Conservation (phyloP, 805 yeast species). For the Saccharomycopsis lassenensis region DNA sequence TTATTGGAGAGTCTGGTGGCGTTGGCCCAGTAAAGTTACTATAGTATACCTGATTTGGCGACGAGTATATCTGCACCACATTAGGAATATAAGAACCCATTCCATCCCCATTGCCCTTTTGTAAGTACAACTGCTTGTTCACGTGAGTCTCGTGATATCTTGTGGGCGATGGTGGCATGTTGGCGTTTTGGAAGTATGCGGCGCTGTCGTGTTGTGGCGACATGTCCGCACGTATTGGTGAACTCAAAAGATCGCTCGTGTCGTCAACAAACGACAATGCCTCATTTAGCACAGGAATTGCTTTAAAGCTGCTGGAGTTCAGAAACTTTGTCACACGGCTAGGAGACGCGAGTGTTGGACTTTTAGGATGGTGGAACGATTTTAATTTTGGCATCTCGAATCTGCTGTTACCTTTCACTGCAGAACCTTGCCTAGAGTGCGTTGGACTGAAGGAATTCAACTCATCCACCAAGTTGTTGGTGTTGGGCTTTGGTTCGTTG, state of each 20-base stretch:
- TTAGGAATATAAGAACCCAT: no score
- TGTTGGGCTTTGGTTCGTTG: constrained; percentile 6
- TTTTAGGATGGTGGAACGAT: constrained; percentile 13
- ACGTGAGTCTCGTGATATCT: not conserved
- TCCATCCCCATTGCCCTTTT: no score
- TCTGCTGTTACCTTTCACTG: not conserved
- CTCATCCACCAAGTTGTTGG: constrained; percentile 16
- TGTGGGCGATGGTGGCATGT: constrained; percentile 6
- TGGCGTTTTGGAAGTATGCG: no score
- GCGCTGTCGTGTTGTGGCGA: constrained; percentile 4
- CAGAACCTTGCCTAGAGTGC: constrained; percentile 9
- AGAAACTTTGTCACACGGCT: constrained; percentile 12
- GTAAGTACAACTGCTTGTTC: no score
- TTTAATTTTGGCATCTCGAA: constrained; percentile 17
- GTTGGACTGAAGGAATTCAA: constrained; percentile 6
- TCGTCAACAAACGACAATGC: constrained; percentile 16
- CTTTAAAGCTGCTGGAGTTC: constrained; percentile 10
- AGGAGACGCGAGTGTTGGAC: constrained; percentile 16
- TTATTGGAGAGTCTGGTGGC: constrained; percentile 15
- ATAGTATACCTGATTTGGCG: not conserved
- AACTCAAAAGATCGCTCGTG: not conserved
- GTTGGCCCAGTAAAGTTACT: constrained; percentile 3
- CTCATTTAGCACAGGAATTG: constrained; percentile 17
- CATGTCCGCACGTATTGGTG: not conserved
- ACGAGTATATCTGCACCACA: no score